These are phyloP conservation scores for Apiotrichum akiyoshidainum DNA, from an alignment of 1,284 basidiomycete genomes.

Conservation along the genomic window DNA sequence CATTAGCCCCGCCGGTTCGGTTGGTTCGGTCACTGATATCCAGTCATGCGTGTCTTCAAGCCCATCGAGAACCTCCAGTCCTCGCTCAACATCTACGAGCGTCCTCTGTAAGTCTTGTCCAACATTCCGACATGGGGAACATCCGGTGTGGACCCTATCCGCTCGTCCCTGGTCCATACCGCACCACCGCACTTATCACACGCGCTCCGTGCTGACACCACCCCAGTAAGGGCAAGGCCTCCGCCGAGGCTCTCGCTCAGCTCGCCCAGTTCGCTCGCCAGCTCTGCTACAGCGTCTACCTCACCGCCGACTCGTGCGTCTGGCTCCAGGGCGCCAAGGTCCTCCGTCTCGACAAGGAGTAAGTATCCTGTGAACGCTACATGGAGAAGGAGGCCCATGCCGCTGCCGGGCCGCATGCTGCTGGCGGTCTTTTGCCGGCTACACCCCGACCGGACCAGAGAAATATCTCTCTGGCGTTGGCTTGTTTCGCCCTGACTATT, in stretches of 20 bases:
- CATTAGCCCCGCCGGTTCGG: not conserved
- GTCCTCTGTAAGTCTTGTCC: slow-evolving; percentile 40
- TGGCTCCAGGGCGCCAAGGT: slow-evolving; percentile 80
- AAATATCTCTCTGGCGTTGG: no score
- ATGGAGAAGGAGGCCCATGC: no score
- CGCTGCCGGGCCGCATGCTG: not conserved
- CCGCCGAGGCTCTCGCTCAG: slow-evolving; percentile 64
- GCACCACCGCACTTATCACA: no score
- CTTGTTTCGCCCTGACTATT: no score
- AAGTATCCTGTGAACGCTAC: slow-evolving; percentile 14
- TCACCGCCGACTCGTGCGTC: slow-evolving; percentile 72
- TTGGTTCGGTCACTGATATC: not conserved
- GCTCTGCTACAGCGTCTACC: slow-evolving; percentile 85
- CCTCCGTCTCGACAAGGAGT: slow-evolving; percentile 57
- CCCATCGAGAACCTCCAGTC: slow-evolving; percentile 92
- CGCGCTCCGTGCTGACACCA: not conserved
- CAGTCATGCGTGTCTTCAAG: slow-evolving; percentile 90
- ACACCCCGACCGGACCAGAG: no score
- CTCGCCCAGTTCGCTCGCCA: slow-evolving; percentile 79
- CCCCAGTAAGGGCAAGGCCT: slow-evolving; percentile 28
- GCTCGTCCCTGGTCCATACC: not conserved
- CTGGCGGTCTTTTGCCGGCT: no score
- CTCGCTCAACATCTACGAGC: slow-evolving; percentile 71
- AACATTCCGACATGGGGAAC: not conserved
- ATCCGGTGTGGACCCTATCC: not conserved